These are phyloP conservation scores for Pichia ethanolica DNA, from an alignment of 805 yeast genomes.

Conservation along the genomic window DNA sequence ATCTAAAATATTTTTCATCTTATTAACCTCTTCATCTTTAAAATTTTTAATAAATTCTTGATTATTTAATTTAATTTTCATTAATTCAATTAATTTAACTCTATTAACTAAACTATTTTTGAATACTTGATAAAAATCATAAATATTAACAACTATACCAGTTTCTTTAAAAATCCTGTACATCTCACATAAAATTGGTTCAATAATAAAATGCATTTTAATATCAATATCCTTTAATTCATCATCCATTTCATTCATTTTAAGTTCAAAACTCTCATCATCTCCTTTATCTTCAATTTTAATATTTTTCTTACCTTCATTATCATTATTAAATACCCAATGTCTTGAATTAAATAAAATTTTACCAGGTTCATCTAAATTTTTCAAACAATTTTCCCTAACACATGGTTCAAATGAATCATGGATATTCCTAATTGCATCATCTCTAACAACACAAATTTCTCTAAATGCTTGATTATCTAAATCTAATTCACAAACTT, in stretches of 20 bases:
- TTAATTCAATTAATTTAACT: constrained; percentile 13
- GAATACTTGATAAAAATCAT: constrained; percentile 30
- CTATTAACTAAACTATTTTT: constrained; percentile 25
- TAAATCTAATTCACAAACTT: constrained; percentile 21
- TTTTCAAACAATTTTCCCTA: constrained; percentile 33
- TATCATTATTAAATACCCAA: constrained; percentile 7
- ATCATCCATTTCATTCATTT: background rate
- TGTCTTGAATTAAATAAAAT: constrained; percentile 23
- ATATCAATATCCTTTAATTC: constrained; percentile 11
- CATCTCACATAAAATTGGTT: constrained; percentile 47
- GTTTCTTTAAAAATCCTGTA: constrained; percentile 76
- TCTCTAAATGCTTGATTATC: constrained; percentile 32
- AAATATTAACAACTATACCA: constrained; percentile 40
- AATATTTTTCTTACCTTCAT: background rate
- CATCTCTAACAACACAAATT: constrained; percentile 30
- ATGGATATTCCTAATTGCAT: constrained; percentile 21
- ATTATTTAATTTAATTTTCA: constrained; percentile 7
- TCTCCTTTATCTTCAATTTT: background rate
- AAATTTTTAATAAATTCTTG: background rate
- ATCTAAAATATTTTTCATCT: background rate
- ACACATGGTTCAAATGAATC: constrained; percentile 37
- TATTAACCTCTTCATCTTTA: constrained; percentile 1
- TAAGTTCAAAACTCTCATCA: too few species aligned
- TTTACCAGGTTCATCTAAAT: constrained; percentile 34
- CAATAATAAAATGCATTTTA: constrained; percentile 30